These are phyloP conservation scores for Nakataea oryzae DNA, from an alignment of 2,329 filamentous ascomycete genomes.

Conservation along the genomic window DNA sequence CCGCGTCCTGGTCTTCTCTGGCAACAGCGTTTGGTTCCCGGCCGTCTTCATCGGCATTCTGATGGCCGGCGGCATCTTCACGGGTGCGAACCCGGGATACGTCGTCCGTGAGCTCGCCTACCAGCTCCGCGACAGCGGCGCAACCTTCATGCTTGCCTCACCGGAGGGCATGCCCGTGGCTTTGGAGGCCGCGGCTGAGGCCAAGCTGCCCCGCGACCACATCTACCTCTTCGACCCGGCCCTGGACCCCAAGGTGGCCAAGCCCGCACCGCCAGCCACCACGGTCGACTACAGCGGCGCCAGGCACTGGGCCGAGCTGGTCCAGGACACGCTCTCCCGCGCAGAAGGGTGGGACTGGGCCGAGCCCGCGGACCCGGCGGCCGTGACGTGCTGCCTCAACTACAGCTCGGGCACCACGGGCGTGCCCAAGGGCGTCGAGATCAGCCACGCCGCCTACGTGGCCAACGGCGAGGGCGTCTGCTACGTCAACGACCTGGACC, in stretches of 20 bases:
- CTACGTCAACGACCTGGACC: constrained; percentile 31
- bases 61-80: constrained; percentile 72
- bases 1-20: constrained; percentile 62
- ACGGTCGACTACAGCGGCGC: constrained; percentile 21
- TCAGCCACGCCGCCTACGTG: constrained; percentile 68
- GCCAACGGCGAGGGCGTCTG: constrained; percentile 56
- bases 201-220: constrained; percentile 39
- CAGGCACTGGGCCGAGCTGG: constrained; percentile 54
- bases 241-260: constrained; percentile 4
- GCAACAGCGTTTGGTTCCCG: constrained; percentile 65
- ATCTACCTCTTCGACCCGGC: constrained; percentile 54
- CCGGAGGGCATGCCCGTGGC: constrained; percentile 50
- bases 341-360: constrained; percentile 54
- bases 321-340: constrained; percentile 30
- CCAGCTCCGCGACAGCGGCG: constrained; percentile 62
- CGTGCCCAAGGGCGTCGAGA: constrained; percentile 73
- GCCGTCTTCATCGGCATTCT: constrained; percentile 60
- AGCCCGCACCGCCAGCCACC: neutral
- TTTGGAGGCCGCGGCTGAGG: constrained; percentile 51
- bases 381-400: constrained; percentile 58
- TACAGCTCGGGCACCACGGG: constrained; percentile 75
- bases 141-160: constrained; percentile 56
- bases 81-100: constrained; percentile 39
- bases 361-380: constrained; percentile 37
- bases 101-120: constrained; percentile 63